These are phyloP conservation scores for Trichosporon faecale DNA, from an alignment of 1,284 basidiomycete genomes.

Conservation along the genomic window DNA sequence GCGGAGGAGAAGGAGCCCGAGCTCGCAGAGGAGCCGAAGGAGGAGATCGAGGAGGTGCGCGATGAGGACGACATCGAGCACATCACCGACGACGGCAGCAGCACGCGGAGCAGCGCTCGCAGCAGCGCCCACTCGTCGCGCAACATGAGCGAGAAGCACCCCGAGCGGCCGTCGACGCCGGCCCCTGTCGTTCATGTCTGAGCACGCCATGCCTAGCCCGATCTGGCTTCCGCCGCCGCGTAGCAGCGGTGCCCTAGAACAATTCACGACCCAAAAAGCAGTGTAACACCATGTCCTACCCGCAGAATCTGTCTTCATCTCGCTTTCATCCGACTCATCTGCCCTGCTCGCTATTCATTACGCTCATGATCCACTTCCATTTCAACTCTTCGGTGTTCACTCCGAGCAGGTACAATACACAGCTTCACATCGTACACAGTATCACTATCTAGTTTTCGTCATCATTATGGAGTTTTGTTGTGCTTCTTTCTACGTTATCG, in stretches of 20 bases:
- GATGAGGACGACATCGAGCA: background rate
- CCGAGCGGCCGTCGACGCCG: background rate
- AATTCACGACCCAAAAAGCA: background rate
- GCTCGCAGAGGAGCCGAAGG: background rate
- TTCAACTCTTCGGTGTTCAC: background rate
- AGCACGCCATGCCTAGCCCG: background rate
- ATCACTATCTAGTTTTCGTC: background rate
- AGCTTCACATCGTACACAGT: background rate
- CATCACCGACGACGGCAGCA: background rate
- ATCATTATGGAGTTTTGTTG: slow-evolving; percentile 4
- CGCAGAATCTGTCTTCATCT: background rate
- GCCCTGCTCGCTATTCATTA: background rate
- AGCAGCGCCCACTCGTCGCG: background rate
- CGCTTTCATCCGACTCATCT: no score
- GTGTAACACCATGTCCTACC: background rate
- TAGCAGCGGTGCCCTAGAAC: background rate
- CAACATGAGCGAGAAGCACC: background rate
- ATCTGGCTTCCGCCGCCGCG: background rate
- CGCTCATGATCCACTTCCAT: background rate
- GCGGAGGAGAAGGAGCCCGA: background rate
- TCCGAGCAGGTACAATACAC: background rate
- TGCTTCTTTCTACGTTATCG: background rate
- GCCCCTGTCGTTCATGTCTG: background rate
- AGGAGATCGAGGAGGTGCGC: background rate
- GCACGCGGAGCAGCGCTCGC: background rate